Percentiles rank a stretch among this genome's conserved stretches.
phyloP scores from a whole-genome alignment of 2,329 filamentous ascomycete species.

The Rhynchosporium agropyri region DNA sequence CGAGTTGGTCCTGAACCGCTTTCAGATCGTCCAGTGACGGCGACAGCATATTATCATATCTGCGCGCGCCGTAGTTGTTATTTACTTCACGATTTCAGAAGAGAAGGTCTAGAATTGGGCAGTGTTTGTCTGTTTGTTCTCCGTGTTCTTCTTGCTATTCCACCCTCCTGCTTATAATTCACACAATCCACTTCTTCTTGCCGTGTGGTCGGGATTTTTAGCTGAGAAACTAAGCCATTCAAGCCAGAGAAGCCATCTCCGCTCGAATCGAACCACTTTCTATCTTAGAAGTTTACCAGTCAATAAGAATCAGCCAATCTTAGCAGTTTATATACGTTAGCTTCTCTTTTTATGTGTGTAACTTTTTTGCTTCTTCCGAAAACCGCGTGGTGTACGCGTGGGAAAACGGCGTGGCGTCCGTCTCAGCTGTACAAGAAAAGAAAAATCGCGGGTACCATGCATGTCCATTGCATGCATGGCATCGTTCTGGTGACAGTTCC shows the following conservation, averaged over 20 bases:
- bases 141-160: no score
- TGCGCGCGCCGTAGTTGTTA: no score
- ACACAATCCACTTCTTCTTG: no score
- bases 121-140: no score
- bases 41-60: no score
- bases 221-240: no score
- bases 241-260: background rate
- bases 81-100: no score
- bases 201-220: background rate
- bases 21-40: no score
- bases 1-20: no score
- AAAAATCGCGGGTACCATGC: background rate
- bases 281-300: background rate
- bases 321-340: background rate
- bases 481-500: background rate
- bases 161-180: no score
- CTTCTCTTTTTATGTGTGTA: background rate
- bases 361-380: constrained; percentile 4
- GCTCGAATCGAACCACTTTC: background rate
- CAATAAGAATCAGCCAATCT: background rate
- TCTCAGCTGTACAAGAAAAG: constrained; percentile 10
- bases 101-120: no score
- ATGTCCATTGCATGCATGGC: background rate
- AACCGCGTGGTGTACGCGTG: constrained; percentile 1
- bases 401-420: constrained; percentile 7